Conservation (phyloP, 805 yeast genomes). For the Limtongia smithiae region DNA sequence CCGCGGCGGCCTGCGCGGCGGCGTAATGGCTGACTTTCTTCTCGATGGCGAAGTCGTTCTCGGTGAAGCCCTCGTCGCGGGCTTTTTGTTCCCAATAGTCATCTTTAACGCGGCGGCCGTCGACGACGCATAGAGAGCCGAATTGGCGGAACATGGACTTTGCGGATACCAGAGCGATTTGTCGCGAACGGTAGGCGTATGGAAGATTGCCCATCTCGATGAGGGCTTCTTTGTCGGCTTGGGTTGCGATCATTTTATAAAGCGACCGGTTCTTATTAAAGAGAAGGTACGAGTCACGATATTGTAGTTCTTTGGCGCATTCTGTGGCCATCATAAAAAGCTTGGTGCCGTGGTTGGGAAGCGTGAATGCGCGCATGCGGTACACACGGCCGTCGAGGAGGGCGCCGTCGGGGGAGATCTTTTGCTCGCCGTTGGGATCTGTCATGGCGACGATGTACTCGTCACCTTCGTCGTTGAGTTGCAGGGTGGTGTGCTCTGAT, state of each 20-base stretch:
- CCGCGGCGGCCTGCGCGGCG: neutral
- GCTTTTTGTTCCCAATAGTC: conserved; percentile 55
- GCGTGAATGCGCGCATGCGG: conserved; percentile 41
- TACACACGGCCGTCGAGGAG: conserved; percentile 42
- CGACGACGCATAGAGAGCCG: conserved; percentile 48
- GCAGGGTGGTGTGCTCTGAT: conserved; percentile 21
- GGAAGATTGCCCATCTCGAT: conserved; percentile 36
- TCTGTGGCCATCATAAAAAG: conserved; percentile 44
- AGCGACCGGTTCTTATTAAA: conserved; percentile 43
- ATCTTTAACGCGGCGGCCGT: conserved; percentile 50
- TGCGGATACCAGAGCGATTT: conserved; percentile 42
- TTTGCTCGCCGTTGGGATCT: conserved; percentile 48
- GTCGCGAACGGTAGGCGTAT: conserved; percentile 35
- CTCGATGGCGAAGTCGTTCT: conserved; percentile 45
- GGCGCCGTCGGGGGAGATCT: conserved; percentile 43
- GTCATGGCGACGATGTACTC: conserved; percentile 36
- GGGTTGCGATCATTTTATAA: conserved; percentile 39
- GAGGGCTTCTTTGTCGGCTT: conserved; percentile 41
- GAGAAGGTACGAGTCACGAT: conserved; percentile 53
- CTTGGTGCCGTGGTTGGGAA: conserved; percentile 41
- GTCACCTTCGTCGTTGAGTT: conserved; percentile 33
- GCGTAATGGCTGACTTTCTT: conserved; percentile 16
- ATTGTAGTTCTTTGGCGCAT: conserved; percentile 43
- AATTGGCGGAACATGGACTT: conserved; percentile 47
- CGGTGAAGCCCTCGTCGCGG: conserved; percentile 44